Base-by-base conservation (phyloP, 257 asterid genomes). In the Datura wrightii region DNA sequence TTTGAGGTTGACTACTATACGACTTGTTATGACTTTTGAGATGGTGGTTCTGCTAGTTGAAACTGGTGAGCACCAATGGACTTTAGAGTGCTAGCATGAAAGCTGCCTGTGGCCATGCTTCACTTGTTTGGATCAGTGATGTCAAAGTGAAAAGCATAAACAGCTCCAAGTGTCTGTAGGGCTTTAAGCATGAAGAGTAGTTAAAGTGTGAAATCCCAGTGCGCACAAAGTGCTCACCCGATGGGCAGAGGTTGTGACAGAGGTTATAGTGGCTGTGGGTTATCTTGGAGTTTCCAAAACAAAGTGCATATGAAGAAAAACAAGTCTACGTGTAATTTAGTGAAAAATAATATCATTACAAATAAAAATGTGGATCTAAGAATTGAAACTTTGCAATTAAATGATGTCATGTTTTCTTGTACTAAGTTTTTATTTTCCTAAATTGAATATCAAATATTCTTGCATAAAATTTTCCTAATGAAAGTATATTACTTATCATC, bases 121-220 rank as follows among this genome's bases (percentile, higher is more conserved):
- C 78, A 39, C 78, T 39, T 37, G 52, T 69, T 67, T 69, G 78
- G 78, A 15, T 67, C 76, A 15, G 50, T 67, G 76, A 67, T 15
- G 24, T 67, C 76, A 66, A 67, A 36, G 76, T 37, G 76, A 14
- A 53, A 53, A 67, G 76, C 24, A 67, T 67, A 67, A 39, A 39
- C 13, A 16, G 10, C 41, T 37, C 2, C 10, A 16, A 67, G 76
- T 39, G 79, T 16, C 15, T 16, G 3, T 37, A 67, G 31, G 34
- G 78, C 6, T 69, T 69, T 69, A 69, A 69, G 53, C 3, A 15
- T 39, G 31, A 69, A 69, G 78, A 69, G 10, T 39, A 69, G 14
- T 69, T 69, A 39, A 69, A 69, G 78, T 1, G 3, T 1, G 14
- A 37, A 69, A 14, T 67, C 34, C 31, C 31, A 24, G 31, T 24